Evolutionary conservation across 1,139 yeast species (phyloP), one percentile per base, ranked within the genome.

Genomic region (Spathaspora sp.): DNA sequence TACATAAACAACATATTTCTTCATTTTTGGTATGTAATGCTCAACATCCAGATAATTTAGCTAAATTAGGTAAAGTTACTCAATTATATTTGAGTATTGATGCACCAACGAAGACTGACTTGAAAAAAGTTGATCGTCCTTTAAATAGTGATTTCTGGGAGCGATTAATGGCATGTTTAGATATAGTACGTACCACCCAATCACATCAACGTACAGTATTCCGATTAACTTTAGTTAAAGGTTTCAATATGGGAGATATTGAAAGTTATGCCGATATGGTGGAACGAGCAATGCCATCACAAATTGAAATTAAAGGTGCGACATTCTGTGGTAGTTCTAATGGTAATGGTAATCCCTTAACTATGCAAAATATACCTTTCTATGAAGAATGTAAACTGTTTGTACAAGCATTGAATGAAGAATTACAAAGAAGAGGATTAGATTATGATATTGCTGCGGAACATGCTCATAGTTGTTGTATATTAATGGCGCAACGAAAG

Each of bases 281-380:
- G 24, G 85, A 78, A 48, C 76, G 83, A 51, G 97, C 93, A 4
- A 70, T 73, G 51, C 98, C 98, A 2, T 84, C 96, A 38, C 88
- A 90, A 58, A 87, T 90, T 51, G 98, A 90, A 66, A 86, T 90
- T 49, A 90, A 90, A 67, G 97, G 97, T 47, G 97, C 96, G 10
- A 90, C 97, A 0, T 90, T 87, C 68, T 89, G 97, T 68, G 97
- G 97, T 0, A 84, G 95, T 0, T 82, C 89, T 16, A 72, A 70
- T 51, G 88, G 86, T 45, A 86, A 89, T 61, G 91, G 93, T 41
- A 89, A 89, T 60, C 93, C 96, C 42, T 74, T 90, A 55, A 89
- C 97, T 3, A 90, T 90, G 97, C 93, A 89, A 63, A 90, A 90
- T 60, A 91, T 90, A 46, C 98, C 98, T 41, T 90, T 88, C 60